Evolutionary conservation across 805 yeast species (phyloP), one percentile per base, ranked within the genome.

Genomic region (Teunomyces lycoperdinae): DNA sequence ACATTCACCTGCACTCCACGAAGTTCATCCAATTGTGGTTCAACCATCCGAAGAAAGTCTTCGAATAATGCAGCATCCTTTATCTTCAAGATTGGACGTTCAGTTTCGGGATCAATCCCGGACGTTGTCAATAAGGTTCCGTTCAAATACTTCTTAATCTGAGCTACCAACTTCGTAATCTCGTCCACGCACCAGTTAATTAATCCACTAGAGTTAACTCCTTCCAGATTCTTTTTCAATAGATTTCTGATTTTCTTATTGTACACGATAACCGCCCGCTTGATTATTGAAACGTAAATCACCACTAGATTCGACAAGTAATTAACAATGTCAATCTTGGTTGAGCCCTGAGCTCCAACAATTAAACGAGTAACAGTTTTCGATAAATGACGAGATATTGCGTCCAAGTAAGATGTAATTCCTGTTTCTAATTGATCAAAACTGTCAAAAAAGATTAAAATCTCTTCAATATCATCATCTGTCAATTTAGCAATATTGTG

Each of bases 131-230:
- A 69, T 42, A 80, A 75, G 10, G 87, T 80, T 17, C 85, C 88
- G 42, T 81, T 72, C 24, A 91, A 66, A 55, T 87, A 91, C 47
- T 86, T 80, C 42, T 81, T 79, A 55, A 90, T 78, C 5, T 83
- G 65, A 13, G 71, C 68, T 28, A 82, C 80, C 53, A 86, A 85
- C 42, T 72, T 71, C 35, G 79, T 78, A 29, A 87, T 78, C 61
- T 84, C 85, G 9, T 76, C 76, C 48, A 80, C 79, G 30, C 85
- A 79, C 96, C 96, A 89, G 51, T 83, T 81, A n/a, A 89, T 84
- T 13, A 89, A 70, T 28, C 74, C 73, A 54, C 85, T 79, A 8
- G 85, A 74, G 38, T 64, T 64, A 7, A 62, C 64, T 5, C 51
- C 57, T 28, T 63, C 62, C 42, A 57, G 61, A 44, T 61, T 58